Conservation (phyloP, 495 filamentous ascomycete genomes). For the Aspergillus diversus region DNA sequence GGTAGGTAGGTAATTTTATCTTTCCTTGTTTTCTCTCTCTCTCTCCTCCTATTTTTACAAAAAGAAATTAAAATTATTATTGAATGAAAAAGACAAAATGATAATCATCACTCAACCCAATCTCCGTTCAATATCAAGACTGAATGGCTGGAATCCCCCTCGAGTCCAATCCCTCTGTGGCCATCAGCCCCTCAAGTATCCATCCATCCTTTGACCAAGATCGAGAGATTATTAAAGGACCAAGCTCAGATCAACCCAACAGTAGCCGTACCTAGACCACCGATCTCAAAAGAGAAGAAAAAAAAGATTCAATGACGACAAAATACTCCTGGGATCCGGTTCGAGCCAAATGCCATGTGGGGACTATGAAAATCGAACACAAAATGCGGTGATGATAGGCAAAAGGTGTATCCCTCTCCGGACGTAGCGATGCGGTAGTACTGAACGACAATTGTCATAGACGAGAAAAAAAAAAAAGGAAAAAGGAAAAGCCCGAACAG, state of each 20-base stretch:
- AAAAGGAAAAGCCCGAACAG: constrained; percentile 6
- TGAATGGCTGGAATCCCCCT: not conserved
- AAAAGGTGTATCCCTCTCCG: no score
- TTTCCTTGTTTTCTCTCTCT: no score
- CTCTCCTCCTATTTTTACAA: no score
- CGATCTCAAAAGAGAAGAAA: not conserved
- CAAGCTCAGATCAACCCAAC: constrained; percentile 6
- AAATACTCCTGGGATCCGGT: not conserved
- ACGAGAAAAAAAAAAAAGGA: not conserved
- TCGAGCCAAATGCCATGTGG: not conserved
- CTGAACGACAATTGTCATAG: not conserved
- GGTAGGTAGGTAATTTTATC: no score
- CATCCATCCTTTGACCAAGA: not conserved
- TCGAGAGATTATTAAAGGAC: constrained; percentile 2
- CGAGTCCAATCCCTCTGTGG: not conserved
- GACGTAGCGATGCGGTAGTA: not conserved
- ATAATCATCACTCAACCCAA: no score
- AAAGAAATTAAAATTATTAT: no score
- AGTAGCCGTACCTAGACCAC: not conserved
- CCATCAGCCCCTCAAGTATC: not conserved
- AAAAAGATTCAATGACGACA: not conserved
- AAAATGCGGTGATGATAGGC: not conserved
- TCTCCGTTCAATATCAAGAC: no score
- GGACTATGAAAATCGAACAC: not conserved
- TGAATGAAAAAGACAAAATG: no score